Evolutionary conservation across 352 stramenopile genomes (phyloP).

Genomic region (Phytophthora sp.): DNA sequence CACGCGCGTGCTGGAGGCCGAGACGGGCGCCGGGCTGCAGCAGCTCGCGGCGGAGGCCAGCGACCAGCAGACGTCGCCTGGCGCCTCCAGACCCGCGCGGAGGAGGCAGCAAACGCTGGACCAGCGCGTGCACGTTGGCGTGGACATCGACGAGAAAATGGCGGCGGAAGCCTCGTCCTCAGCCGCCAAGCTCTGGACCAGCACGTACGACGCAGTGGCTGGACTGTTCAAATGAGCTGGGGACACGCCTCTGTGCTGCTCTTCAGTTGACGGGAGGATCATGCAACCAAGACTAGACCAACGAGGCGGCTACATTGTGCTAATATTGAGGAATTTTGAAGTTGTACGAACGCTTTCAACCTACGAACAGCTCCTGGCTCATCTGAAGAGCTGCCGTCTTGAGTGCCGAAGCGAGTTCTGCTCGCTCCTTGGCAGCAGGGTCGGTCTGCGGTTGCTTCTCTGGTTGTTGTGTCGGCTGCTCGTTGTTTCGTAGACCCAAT

Average conservation of each 20-base stretch:
- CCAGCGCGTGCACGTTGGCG: slow-evolving; percentile 30
- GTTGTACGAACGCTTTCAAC: not conserved
- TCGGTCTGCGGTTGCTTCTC: slow-evolving; percentile 12
- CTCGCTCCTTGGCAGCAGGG: slow-evolving; percentile 14
- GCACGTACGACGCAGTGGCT: slow-evolving; percentile 36
- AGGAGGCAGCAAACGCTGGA: slow-evolving; percentile 16
- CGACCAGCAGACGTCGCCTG: slow-evolving; percentile 4
- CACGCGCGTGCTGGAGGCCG: slow-evolving; percentile 42
- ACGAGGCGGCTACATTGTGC: no score
- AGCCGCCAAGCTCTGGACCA: slow-evolving; percentile 21
- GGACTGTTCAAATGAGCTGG: slow-evolving; percentile 45
- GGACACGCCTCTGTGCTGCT: not conserved
- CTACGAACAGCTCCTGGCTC: slow-evolving; percentile 28
- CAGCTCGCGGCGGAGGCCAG: slow-evolving; percentile 12
- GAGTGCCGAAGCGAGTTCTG: slow-evolving; percentile 11
- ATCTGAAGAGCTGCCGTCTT: slow-evolving; percentile 28
- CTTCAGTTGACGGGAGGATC: not conserved
- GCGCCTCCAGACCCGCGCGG: slow-evolving; percentile 14
- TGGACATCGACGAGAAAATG: slow-evolving; percentile 38
- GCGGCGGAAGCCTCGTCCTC: slow-evolving; percentile 26
- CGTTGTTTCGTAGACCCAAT: not conserved
- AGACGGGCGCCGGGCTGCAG: slow-evolving; percentile 24
- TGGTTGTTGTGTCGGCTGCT: not conserved
- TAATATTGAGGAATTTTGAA: not conserved
- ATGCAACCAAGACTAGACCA: no score